Conservation (phyloP, 139 green algal species). For the Gonium pectorale region DNA sequence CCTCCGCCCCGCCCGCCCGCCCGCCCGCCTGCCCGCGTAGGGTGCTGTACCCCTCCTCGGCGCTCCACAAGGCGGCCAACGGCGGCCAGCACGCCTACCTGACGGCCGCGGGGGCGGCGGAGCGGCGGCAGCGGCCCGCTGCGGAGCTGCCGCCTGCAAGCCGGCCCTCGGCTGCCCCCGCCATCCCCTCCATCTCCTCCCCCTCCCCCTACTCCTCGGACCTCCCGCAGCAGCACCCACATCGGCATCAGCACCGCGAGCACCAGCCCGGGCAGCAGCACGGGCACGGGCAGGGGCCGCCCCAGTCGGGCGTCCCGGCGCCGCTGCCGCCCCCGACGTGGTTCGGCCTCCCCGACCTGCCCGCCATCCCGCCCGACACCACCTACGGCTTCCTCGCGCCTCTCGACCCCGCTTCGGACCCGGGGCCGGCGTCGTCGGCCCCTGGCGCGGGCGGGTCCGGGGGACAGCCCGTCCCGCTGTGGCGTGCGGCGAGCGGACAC, state of each 20-base stretch:
- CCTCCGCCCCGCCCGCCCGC: neutral
- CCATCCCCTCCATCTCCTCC: too few relatives aligned
- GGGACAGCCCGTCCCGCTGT: slow-evolving; percentile 50
- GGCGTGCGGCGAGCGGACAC: slow-evolving; percentile 50
- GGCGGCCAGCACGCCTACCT: slow-evolving; percentile 48
- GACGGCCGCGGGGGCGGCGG: neutral
- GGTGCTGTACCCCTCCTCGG: slow-evolving; percentile 25
- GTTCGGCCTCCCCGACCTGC: too few relatives aligned
- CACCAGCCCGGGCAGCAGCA: neutral
- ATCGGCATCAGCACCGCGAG: neutral
- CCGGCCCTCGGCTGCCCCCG: too few relatives aligned
- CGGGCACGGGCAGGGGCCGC: neutral
- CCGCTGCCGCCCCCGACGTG: too few relatives aligned
- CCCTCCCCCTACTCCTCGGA: too few relatives aligned
- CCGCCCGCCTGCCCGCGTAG: slow-evolving; percentile 23
- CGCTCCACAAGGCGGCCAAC: slow-evolving; percentile 32
- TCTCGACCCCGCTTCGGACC: too few relatives aligned
- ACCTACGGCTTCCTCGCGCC: too few relatives aligned
- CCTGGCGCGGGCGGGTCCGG: too few relatives aligned
- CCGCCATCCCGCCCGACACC: too few relatives aligned
- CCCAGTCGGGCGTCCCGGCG: too few relatives aligned
- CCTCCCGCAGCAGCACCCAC: neutral
- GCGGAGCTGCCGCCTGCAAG: neutral
- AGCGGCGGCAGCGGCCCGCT: slow-evolving; percentile 3
- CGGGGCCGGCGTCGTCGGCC: neutral